Evolutionary conservation across 2,329 filamentous ascomycete species (phyloP).

Genomic region (Pochonia chlamydosporia): DNA sequence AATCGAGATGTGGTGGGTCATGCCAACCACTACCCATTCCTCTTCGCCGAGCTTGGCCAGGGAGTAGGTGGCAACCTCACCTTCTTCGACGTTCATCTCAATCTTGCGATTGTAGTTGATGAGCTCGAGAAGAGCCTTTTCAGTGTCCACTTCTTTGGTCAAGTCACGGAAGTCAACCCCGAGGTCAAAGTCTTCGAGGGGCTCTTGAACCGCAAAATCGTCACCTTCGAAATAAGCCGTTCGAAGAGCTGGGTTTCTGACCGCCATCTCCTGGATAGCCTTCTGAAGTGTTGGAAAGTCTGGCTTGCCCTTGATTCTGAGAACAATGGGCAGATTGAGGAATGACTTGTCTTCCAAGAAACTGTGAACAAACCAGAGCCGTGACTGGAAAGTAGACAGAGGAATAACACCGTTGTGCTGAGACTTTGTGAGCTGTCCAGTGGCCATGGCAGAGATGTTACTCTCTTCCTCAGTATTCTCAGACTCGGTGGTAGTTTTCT

Average conservation of each 20-base stretch:
- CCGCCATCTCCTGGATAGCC: constrained; percentile 15
- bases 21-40: constrained; percentile 15
- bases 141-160: constrained; percentile 8
- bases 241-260: constrained; percentile 16
- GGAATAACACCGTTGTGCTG: constrained; percentile 10
- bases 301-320: constrained; percentile 18
- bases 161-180: constrained; percentile 15
- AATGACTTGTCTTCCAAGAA: constrained; percentile 18
- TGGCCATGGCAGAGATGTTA: constrained; percentile 15
- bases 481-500: constrained; percentile 9
- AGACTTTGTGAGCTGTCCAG: constrained; percentile 14
- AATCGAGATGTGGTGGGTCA: constrained; percentile 19
- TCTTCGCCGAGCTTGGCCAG: constrained; percentile 16
- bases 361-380: constrained; percentile 20
- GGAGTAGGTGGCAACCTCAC: constrained; percentile 14
- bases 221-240: constrained; percentile 18
- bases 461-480: constrained; percentile 8
- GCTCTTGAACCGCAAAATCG: constrained; percentile 16
- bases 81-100: constrained; percentile 18
- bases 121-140: constrained; percentile 11
- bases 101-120: constrained; percentile 15
- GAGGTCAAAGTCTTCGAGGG: constrained; percentile 16
- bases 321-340: constrained; percentile 18
- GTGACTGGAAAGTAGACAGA: constrained; percentile 19
- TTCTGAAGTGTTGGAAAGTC: constrained; percentile 12